Conservation (phyloP, 495 filamentous ascomycete genomes). For the Podospora didyma region DNA sequence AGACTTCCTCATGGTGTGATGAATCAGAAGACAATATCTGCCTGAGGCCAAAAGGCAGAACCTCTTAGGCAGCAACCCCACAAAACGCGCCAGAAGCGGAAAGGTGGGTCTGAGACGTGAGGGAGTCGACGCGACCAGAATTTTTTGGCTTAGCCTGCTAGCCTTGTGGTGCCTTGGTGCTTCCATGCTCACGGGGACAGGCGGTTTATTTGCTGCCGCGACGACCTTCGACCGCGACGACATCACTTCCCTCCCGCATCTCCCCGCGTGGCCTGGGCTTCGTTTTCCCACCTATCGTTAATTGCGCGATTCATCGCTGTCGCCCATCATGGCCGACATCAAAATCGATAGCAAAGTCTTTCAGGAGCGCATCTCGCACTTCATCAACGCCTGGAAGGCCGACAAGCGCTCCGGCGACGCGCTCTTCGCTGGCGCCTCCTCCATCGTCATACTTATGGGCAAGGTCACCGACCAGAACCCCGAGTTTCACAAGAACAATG, state of each 20-base stretch:
- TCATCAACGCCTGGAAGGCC: constrained; percentile 88
- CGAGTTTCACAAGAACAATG: constrained; percentile 88
- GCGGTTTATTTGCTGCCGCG: constrained; percentile 13
- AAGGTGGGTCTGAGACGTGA: background rate
- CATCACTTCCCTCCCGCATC: constrained; percentile 3
- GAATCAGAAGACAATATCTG: background rate
- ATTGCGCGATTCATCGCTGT: constrained; percentile 21
- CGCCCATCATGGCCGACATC: constrained; percentile 57
- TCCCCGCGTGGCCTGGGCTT: background rate
- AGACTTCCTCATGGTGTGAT: no score
- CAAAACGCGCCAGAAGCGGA: background rate
- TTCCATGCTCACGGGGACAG: background rate
- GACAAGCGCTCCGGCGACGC: constrained; percentile 82
- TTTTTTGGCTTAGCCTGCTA: constrained; percentile 7
- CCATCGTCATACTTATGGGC: constrained; percentile 85
- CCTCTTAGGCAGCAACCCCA: constrained; percentile 7
- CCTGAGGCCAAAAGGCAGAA: constrained; percentile 7
- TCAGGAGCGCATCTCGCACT: constrained; percentile 82
- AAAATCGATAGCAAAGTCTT: constrained; percentile 89
- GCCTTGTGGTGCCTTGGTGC: constrained; percentile 2
- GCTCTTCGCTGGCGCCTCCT: constrained; percentile 77
- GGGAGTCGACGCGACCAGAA: constrained; percentile 7
- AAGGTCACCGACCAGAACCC: constrained; percentile 78
- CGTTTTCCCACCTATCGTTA: constrained; percentile 14
- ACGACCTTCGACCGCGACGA: constrained; percentile 11